phyloP scores from a whole-genome alignment of 441 rosid species.

The Biscutella laevigata region DNA sequence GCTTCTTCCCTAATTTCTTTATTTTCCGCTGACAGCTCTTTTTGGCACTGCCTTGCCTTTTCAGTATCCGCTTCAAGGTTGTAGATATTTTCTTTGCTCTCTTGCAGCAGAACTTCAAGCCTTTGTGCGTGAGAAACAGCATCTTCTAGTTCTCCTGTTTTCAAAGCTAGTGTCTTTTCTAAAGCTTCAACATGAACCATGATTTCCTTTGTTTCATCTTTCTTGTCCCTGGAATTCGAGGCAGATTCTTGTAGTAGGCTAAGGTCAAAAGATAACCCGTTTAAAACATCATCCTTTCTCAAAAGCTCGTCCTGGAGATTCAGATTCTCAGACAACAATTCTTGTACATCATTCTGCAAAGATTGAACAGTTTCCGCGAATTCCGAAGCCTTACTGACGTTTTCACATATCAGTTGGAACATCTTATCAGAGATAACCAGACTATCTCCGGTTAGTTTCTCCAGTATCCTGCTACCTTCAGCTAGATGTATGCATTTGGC shows the following conservation, averaged over 20 bases:
- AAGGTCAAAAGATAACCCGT: constrained; percentile 81
- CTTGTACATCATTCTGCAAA: constrained; percentile 46
- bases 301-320: constrained; percentile 56
- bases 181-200: constrained; percentile 52
- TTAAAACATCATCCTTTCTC: constrained; percentile 78
- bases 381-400: constrained; percentile 35
- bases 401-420: constrained; percentile 42
- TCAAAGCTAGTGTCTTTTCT: constrained; percentile 62
- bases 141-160: constrained; percentile 53
- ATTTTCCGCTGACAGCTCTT: constrained; percentile 39
- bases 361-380: constrained; percentile 43
- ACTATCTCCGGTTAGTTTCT: constrained; percentile 31
- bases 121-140: constrained; percentile 39
- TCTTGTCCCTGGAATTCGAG: constrained; percentile 66
- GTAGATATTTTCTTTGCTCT: constrained; percentile 45
- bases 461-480: constrained; percentile 30
- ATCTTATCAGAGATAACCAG: constrained; percentile 33
- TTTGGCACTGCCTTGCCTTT: constrained; percentile 33
- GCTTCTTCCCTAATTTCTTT: constrained; percentile 38
- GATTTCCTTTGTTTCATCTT: constrained; percentile 73
- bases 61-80: constrained; percentile 43
- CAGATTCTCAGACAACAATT: constrained; percentile 45
- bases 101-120: constrained; percentile 66
- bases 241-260: constrained; percentile 92
- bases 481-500: constrained; percentile 32